Conservation (phyloP, 345 rosid genomes). For the Brassica incana region DNA sequence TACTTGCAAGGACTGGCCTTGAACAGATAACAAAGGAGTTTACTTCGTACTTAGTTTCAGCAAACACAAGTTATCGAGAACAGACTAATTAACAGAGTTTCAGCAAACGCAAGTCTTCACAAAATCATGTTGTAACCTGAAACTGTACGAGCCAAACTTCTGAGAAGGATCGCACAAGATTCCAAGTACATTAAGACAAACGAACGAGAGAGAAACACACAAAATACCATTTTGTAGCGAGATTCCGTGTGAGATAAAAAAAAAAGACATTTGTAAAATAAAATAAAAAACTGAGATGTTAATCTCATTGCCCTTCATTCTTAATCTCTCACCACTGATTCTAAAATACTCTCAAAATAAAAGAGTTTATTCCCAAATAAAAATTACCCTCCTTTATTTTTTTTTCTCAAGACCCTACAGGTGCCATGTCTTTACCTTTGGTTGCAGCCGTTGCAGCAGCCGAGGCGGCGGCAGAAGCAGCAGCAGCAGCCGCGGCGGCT, state of each 20-base stretch:
- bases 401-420: slow-evolving; percentile 65
- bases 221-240: slow-evolving; percentile 17
- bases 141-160: slow-evolving; percentile 31
- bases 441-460: slow-evolving; percentile 71
- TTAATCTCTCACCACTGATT: slow-evolving; percentile 23
- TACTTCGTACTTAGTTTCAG: not conserved
- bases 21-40: not conserved
- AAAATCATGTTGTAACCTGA: slow-evolving; percentile 4
- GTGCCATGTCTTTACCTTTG: slow-evolving; percentile 75
- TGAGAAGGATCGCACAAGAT: slow-evolving; percentile 3
- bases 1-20: not conserved
- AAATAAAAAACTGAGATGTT: not conserved
- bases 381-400: slow-evolving; percentile 27
- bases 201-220: slow-evolving; percentile 1
- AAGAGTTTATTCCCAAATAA: slow-evolving; percentile 32
- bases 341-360: slow-evolving; percentile 25
- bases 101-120: slow-evolving; percentile 4
- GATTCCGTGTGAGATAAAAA: slow-evolving; percentile 8
- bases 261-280: not conserved
- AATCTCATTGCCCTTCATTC: not conserved
- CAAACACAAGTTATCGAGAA: not conserved
- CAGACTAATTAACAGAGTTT: not conserved
- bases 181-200: slow-evolving; percentile 12
- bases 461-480: slow-evolving; percentile 56
- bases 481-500: slow-evolving; percentile 63